Conservation (phyloP, 768 basidiomycete species). For the Calocera viscosa region DNA sequence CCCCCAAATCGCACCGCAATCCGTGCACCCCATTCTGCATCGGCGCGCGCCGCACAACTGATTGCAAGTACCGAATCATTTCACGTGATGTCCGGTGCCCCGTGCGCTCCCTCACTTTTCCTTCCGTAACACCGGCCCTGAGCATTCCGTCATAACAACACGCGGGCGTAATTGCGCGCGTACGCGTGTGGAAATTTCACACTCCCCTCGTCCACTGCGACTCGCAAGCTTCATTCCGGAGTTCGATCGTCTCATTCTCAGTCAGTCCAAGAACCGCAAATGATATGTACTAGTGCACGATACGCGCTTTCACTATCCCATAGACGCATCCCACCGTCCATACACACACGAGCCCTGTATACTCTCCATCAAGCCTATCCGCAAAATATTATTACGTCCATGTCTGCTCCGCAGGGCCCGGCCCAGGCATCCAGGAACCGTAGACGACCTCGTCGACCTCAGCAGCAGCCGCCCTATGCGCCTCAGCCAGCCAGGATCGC, state of each 20-base stretch:
- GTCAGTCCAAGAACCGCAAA: neutral
- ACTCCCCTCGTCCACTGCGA: neutral
- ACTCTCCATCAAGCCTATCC: neutral
- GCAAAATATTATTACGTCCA: neutral
- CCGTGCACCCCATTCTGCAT: neutral
- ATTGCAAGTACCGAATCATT: neutral
- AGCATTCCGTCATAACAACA: constrained; percentile 3
- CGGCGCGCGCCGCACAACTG: neutral
- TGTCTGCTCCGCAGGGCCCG: neutral
- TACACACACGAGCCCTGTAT: neutral
- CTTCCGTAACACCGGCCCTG: constrained; percentile 4
- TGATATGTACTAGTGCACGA: neutral
- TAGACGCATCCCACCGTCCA: neutral
- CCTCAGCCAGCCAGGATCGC: neutral
- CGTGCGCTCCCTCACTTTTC: constrained; percentile 1
- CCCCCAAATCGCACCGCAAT: constrained; percentile 5
- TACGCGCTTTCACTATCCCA: neutral
- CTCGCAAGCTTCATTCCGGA: neutral
- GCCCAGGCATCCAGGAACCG: constrained; percentile 5
- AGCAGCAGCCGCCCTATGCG: neutral
- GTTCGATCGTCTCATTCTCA: neutral
- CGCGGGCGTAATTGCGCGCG: neutral
- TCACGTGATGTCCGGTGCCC: neutral
- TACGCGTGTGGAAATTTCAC: constrained; percentile 8
- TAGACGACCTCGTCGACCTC: neutral